A percentile compares a stretch with the other conserved stretches of the same genome.
These are phyloP conservation scores for Saussurea involucrata DNA, from an alignment of 129 eudicot species.

Conservation along the genomic window DNA sequence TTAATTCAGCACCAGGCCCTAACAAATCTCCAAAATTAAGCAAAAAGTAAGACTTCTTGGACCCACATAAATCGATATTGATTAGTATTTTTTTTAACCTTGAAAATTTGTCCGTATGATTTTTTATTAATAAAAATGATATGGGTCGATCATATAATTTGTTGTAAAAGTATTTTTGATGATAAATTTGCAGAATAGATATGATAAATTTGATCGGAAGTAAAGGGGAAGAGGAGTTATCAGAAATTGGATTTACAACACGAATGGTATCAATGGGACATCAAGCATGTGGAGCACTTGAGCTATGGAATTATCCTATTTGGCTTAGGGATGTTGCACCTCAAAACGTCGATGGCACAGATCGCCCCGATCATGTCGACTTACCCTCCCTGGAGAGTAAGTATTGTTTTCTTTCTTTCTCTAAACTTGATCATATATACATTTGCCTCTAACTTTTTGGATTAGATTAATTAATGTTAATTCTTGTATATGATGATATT, in stretches of 20 bases:
- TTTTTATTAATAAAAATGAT: no score
- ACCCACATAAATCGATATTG: neutral
- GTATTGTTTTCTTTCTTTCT: neutral
- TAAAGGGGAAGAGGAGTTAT: slow-evolving; percentile 30
- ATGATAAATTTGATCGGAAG: slow-evolving; percentile 42
- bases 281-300: slow-evolving; percentile 60
- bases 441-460: no score
- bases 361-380: slow-evolving; percentile 46
- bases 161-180: neutral
- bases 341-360: slow-evolving; percentile 45
- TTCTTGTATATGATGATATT: no score
- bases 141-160: neutral
- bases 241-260: slow-evolving; percentile 39
- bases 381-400: slow-evolving; percentile 61
- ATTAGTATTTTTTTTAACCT: neutral
- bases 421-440: neutral
- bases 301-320: slow-evolving; percentile 55
- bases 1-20: slow-evolving; percentile 40
- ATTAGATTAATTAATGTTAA: no score
- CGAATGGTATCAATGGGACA: slow-evolving; percentile 75
- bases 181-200: slow-evolving; percentile 24
- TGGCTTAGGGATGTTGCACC: slow-evolving; percentile 46
- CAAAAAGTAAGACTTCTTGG: slow-evolving; percentile 24
- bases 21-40: slow-evolving; percentile 51
- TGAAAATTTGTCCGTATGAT: no score